These are phyloP conservation scores for Aspergillus cavernicola DNA, from an alignment of 495 filamentous ascomycete species.

Conservation along the genomic window DNA sequence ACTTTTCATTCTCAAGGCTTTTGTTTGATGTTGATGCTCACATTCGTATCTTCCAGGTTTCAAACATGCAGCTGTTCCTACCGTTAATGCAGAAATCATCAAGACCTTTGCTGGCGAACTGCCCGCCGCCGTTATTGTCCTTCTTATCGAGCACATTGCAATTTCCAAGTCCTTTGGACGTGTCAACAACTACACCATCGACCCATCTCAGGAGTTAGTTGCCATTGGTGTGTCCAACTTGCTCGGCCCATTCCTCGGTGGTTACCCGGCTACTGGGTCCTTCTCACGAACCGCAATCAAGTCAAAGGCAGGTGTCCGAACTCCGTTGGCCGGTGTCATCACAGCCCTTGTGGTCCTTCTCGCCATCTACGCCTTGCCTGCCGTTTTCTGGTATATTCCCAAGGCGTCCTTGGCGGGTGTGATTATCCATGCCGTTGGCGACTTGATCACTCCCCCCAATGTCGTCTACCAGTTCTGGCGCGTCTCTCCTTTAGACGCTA, in stretches of 20 bases:
- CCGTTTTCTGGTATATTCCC: constrained; percentile 94
- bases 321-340: constrained; percentile 87
- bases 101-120: constrained; percentile 58
- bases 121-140: constrained; percentile 82
- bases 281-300: constrained; percentile 98
- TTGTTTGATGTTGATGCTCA: neutral
- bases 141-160: constrained; percentile 95
- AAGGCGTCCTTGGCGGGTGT: constrained; percentile 81
- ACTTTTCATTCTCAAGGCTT: constrained; percentile 39
- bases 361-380: constrained; percentile 90
- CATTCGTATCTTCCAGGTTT: constrained; percentile 45
- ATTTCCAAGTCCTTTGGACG: constrained; percentile 97
- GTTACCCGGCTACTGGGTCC: constrained; percentile 90
- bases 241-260: constrained; percentile 89
- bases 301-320: constrained; percentile 93
- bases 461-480: constrained; percentile 96
- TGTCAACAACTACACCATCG: constrained; percentile 97
- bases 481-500: constrained; percentile 81
- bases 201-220: constrained; percentile 94
- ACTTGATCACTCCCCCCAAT: constrained; percentile 91
- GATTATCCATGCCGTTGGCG: constrained; percentile 96
- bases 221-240: constrained; percentile 92
- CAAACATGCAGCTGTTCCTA: constrained; percentile 73
- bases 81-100: constrained; percentile 60
- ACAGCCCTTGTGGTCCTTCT: constrained; percentile 85